Base-by-base conservation (phyloP, 495 filamentous ascomycete species). In the Aspergillus campestris region DNA sequence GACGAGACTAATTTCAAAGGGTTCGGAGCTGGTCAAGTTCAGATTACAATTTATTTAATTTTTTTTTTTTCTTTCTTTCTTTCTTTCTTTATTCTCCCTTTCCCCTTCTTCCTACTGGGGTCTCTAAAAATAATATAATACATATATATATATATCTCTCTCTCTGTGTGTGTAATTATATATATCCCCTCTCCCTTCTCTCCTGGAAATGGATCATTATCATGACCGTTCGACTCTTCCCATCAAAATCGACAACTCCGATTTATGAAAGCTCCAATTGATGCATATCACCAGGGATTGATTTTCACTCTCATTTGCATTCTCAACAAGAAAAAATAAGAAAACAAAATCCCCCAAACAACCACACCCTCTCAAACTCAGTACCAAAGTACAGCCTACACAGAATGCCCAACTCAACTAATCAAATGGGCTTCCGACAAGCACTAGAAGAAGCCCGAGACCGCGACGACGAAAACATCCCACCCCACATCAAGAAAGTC, bases 391-490 rank as follows among this genome's bases (percentile, higher is more conserved):
- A n/a, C 9, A 28, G 44, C 27, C 32, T 39, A 48, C 4, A 1
- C 18, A 24, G 18, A 49, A 58, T 58, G 55, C 51, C 55, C 41
- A 47, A 54, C 30, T 45, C 58, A 31, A 48, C 54, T 38, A 53
- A 58, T 38, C 50, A 52, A 40, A 44, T 51, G 18, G 37, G 47
- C 33, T 49, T 70, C 37, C 58, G 62, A 45, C 54, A 55, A 43
- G 81, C 82, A 13, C 65, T 92, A 28, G 80, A 88, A 44, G 72
- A 82, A 28, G 86, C 82, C 13, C 74, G 83, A 40, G 80, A 84
- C 46, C 78, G 69, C 52, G 69, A 78, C 38, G 80, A 80, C 34
- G 76, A 72, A 28, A 62, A 71, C 10, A 54, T 70, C n/a, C 72
- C 86, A 54, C 62, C 70, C 2, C 51, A 59, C 12, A 71, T 84